Evolutionary conservation across 2,329 filamentous ascomycete genomes (phyloP).

Genomic region (Aspergillus sp.): DNA sequence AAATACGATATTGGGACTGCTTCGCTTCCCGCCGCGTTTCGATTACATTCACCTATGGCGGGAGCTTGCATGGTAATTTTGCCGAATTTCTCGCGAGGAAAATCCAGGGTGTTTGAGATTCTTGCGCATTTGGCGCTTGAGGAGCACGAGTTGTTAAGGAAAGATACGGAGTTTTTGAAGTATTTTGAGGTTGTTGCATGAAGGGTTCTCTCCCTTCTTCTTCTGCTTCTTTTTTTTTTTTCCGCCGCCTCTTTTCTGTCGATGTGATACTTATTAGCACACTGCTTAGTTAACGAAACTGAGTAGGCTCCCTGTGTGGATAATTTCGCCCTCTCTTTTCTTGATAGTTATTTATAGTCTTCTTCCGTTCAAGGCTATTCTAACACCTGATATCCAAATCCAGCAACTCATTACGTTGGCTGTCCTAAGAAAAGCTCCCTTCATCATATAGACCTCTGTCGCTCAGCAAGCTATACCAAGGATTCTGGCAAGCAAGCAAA

Average conservation of each 20-base stretch:
- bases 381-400: neutral
- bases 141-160: slow-evolving; percentile 9
- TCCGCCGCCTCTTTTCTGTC: too few relatives aligned
- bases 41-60: slow-evolving; percentile 5
- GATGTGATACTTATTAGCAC: too few relatives aligned
- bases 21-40: slow-evolving; percentile 9
- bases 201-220: slow-evolving; percentile 1
- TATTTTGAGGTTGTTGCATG: slow-evolving; percentile 13
- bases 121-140: slow-evolving; percentile 10
- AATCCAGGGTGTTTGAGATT: slow-evolving; percentile 10
- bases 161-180: slow-evolving; percentile 11
- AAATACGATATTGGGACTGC: slow-evolving; percentile 15
- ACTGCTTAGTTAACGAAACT: too few relatives aligned
- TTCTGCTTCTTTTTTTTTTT: too few relatives aligned
- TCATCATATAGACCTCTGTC: neutral
- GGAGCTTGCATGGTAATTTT: slow-evolving; percentile 11
- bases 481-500: too few relatives aligned
- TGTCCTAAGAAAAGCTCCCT: neutral
- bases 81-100: slow-evolving; percentile 9
- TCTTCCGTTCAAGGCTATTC: neutral
- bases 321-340: neutral
- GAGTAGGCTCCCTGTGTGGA: neutral
- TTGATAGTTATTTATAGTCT: neutral
- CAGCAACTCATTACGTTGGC: neutral
- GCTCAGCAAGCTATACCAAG: too few relatives aligned